Conservation (phyloP, 1,284 basidiomycete species). For the Serendipita sp. region DNA sequence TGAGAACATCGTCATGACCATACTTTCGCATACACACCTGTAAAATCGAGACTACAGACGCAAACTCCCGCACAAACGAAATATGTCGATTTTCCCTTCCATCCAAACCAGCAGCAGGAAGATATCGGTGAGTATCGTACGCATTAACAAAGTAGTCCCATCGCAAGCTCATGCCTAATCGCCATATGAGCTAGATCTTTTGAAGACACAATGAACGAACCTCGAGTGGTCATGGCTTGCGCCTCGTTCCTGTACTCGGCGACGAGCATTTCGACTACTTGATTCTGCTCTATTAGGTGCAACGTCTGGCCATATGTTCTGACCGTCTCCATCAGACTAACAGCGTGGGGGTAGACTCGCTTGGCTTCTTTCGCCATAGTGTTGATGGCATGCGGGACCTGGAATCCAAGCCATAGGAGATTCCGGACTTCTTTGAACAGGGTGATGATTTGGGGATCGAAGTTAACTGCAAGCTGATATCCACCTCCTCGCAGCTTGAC, state of each 20-base stretch:
- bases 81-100: conserved; percentile 80
- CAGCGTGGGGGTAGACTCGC: conserved; percentile 93
- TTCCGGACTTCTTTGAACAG: conserved; percentile 98
- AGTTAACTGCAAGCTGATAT: conserved; percentile 87
- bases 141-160: conserved; percentile 97
- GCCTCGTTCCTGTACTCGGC: conserved; percentile 84
- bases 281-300: conserved; percentile 77
- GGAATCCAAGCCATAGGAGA: conserved; percentile 88
- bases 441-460: conserved; percentile 94
- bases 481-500: conserved; percentile 67
- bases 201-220: conserved; percentile 26
- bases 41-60: conserved; percentile 75
- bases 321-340: conserved; percentile 96
- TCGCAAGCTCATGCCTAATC: conserved; percentile 71
- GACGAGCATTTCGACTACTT: conserved; percentile 83
- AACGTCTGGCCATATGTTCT: conserved; percentile 91
- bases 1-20: background rate
- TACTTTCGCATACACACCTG: conserved; percentile 35
- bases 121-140: conserved; percentile 67
- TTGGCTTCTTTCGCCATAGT: conserved; percentile 98
- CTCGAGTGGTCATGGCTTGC: conserved; percentile 79
- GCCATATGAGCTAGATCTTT: background rate
- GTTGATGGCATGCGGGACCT: conserved; percentile 85
- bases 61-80: conserved; percentile 89
- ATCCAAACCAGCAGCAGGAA: conserved; percentile 42